These are phyloP conservation scores for Auricularia sp. DNA, from an alignment of 768 basidiomycete genomes.

Conservation along the genomic window DNA sequence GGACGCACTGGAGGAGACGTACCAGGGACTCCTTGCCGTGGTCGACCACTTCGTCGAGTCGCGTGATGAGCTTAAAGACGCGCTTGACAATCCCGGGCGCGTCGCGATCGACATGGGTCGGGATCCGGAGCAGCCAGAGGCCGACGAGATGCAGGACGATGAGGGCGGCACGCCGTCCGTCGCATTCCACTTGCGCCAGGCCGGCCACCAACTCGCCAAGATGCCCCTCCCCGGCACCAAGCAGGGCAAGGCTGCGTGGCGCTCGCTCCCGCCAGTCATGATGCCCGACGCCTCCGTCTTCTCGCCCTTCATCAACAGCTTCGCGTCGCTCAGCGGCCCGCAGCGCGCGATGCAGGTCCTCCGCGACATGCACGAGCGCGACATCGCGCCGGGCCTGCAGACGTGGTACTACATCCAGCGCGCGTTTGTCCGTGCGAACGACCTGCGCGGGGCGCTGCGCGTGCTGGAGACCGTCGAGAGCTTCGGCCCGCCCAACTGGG, in stretches of 20 bases:
- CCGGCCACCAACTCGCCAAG: no score
- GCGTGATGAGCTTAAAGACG: no score
- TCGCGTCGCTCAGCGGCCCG: conserved; percentile 25
- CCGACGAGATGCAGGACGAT: neutral
- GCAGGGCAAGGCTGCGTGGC: no score
- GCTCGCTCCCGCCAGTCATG: neutral
- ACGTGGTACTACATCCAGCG: conserved; percentile 19
- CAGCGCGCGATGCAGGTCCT: conserved; percentile 31
- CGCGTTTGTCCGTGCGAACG: neutral
- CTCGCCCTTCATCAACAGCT: conserved; percentile 40
- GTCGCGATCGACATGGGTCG: no score
- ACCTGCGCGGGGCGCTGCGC: neutral
- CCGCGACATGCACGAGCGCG: conserved; percentile 41
- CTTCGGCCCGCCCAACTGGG: neutral
- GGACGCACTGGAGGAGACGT: neutral
- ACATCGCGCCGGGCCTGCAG: conserved; percentile 35
- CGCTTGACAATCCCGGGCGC: no score
- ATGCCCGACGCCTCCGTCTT: conserved; percentile 34
- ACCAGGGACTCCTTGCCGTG: neutral
- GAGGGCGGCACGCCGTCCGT: neutral
- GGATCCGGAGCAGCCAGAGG: neutral
- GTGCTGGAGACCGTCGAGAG: neutral
- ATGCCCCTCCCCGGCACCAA: no score
- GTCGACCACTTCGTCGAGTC: neutral
- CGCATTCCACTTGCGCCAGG: neutral